Base-by-base conservation (phyloP, 768 basidiomycete species). In the Mycena albidolilacea region DNA sequence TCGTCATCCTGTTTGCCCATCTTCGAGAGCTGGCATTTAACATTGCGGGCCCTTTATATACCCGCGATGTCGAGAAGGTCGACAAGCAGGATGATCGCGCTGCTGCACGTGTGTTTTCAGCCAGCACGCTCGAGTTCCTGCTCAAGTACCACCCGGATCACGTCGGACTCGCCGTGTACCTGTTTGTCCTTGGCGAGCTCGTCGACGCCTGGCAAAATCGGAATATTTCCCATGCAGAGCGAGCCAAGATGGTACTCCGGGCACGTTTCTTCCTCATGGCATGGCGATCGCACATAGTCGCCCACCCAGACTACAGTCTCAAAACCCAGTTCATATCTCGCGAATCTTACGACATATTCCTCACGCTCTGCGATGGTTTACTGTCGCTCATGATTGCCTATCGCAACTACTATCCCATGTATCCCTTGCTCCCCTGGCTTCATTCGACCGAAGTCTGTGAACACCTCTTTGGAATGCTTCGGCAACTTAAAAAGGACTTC, bases 41-140 rank as follows among this genome's bases (percentile, higher is more conserved):
- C 6, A 37, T 43, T 0, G 68, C 59, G 0, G 71, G 76, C 7
- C 81, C 84, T 0, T 63, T 85, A 0, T 82, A 77, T 64, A 44
- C 39, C 5, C 79, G 80, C 0, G 83, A 84, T 67, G 79, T 84
- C 12, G 76, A 79, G 23, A 80, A 81, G 52, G 50, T 82, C 0
- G 82, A 85, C 63, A 57, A 78, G 12, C 84, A 84, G 76, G 84
- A 84, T 69, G 84, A 85, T 72, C 76, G 73, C 48, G 84, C 82
- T 0, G 83, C 83, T 0, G 72, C 80, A 6, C 77, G 81, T 0
- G 73, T 84, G 0, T 84, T 84, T 68, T 82, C 81, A 9, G 78
- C 80, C 3, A 71, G 57, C 0, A 75, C 77, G 0, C 75, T 85
- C 7, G 35, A 80, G 23, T 79, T 64, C 12, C 46, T 79, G 6